phyloP scores from a whole-genome alignment of 2,329 filamentous ascomycete species.

The Xylariomycetidae sp. region DNA sequence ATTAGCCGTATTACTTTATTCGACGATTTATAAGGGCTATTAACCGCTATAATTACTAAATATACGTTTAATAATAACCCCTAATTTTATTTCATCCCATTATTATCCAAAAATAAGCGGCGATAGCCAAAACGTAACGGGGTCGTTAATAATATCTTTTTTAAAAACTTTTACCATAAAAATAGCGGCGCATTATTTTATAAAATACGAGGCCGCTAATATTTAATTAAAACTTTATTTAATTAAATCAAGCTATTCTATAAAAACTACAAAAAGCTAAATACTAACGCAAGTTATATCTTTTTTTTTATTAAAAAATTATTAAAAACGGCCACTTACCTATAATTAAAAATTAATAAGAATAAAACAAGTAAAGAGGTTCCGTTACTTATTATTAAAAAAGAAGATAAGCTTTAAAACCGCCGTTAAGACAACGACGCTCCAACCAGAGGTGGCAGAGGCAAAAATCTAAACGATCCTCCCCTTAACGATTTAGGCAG shows the following conservation, averaged over 20 bases:
- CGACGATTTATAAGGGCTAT: too few relatives aligned
- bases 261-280: neutral
- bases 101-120: neutral
- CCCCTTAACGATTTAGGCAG: neutral
- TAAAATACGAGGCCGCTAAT: neutral
- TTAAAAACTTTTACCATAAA: neutral
- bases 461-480: neutral
- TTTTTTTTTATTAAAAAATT: neutral
- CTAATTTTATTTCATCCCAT: neutral
- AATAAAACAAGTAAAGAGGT: neutral
- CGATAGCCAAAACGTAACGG: too few relatives aligned
- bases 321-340: neutral
- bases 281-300: neutral
- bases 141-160: too few relatives aligned
- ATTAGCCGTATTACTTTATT: neutral
- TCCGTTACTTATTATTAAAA: neutral
- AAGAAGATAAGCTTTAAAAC: neutral
- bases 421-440: too few relatives aligned
- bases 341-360: neutral
- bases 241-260: neutral
- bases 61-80: neutral
- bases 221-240: constrained; percentile 1
- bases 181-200: constrained; percentile 1
- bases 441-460: neutral
- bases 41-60: too few relatives aligned